Base-by-base conservation (phyloP, 169 alveolate genomes). In the Miamiensis avidus region DNA sequence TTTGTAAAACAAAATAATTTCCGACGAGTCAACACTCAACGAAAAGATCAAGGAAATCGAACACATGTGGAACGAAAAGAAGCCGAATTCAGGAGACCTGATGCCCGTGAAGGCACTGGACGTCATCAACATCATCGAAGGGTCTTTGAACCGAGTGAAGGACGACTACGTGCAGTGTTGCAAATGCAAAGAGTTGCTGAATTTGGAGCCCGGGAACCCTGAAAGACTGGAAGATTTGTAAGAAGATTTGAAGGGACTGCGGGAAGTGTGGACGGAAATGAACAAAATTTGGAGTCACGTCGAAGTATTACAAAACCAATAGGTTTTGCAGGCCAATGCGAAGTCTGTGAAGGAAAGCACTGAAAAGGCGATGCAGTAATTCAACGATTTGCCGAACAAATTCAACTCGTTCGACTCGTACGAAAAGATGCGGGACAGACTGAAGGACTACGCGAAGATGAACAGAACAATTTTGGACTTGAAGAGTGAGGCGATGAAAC, bases 401-500 rank as follows among this genome's bases (percentile, higher is more conserved):
- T 88, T 93, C 72, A 94, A 97, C 31, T 97, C 96, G 81, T 98
- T 97, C 89, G 99, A 98, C 74, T 99, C 99, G 1, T 97, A 95
- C 93, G 99, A 98, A 69, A 96, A 96, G 32, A 94, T 97, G 86
- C 96, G 96, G 89, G 85, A 91, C 26, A 93, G 88, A 77, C 87
- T 95, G 0, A 86, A 91, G 31, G 87, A 91, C 11, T 92, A 91
- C 65, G 89, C 82, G 32, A 95, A 94, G 76, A 90, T 88, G 83
- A 95, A 96, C 82, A 83, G 77, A 34, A 88, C 93, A 26, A 89
- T 97, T 73, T 83, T 91, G 20, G 99, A 98, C 72, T 86, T 97
- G 85, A 97, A 98, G 87, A 96, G 99, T 0, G 99, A 99, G 75
- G 98, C 99, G 6, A 96, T 99, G 91, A 98, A 99, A 90, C 99